Evolutionary conservation across 2,329 filamentous ascomycete species (phyloP).

Genomic region (Pseudogymnoascus sp.): DNA sequence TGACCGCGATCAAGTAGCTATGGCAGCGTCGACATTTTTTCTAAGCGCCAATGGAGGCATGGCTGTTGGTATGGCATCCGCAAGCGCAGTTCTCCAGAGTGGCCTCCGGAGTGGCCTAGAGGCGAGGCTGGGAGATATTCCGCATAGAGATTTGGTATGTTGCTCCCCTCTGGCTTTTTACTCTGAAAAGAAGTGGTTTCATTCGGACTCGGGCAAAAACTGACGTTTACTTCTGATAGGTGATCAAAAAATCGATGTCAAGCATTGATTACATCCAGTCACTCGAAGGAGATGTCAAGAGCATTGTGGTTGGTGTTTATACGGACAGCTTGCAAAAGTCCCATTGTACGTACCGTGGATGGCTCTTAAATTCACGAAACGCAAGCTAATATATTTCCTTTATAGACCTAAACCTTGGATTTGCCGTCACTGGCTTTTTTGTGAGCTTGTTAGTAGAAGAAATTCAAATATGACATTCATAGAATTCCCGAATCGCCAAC

Average conservation of each 20-base stretch:
- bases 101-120: constrained; percentile 10
- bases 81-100: constrained; percentile 18
- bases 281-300: background rate
- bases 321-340: background rate
- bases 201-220: background rate
- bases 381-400: background rate
- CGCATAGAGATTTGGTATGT: background rate
- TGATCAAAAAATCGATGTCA: background rate
- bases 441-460: background rate
- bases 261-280: constrained; percentile 2
- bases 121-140: background rate
- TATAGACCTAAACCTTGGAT: background rate
- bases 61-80: constrained; percentile 20
- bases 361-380: background rate
- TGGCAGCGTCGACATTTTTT: constrained; percentile 43
- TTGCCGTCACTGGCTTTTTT: background rate
- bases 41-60: constrained; percentile 27
- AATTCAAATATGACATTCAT: background rate
- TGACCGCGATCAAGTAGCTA: constrained; percentile 38
- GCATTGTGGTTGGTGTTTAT: background rate
- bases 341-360: background rate
- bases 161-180: background rate
- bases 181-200: background rate
- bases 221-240: background rate
- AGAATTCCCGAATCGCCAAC: background rate